Percentiles rank a stretch among this genome's conserved stretches.
These are phyloP conservation scores for Trichoderma reesei DNA, from an alignment of 495 filamentous ascomycete genomes.

Conservation along the genomic window DNA sequence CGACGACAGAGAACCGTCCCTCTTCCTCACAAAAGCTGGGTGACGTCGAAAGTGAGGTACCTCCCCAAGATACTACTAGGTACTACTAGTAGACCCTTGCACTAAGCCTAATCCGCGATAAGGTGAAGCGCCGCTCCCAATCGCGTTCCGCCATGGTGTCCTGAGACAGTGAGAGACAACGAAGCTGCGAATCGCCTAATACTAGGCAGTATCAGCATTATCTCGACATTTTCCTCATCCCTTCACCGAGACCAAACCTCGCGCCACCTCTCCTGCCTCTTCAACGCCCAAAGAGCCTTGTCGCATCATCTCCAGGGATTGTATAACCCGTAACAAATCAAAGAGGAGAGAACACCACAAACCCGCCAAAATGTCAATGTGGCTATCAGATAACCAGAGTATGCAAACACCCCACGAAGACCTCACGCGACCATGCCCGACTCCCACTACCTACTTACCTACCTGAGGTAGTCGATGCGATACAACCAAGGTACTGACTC, in stretches of 20 bases:
- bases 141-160: conserved; percentile 9
- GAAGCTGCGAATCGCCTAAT: not conserved
- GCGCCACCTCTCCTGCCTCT: not conserved
- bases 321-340: not conserved
- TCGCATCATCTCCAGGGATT: not conserved
- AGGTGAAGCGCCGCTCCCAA: not conserved
- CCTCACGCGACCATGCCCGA: not conserved
- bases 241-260: not conserved
- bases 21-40: not conserved
- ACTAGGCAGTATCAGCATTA: not conserved
- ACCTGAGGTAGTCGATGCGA: not conserved
- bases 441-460: too few relatives aligned
- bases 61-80: not conserved
- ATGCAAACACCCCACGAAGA: conserved; percentile 27
- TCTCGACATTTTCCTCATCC: not conserved
- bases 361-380: conserved; percentile 57
- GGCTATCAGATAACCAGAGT: conserved; percentile 96
- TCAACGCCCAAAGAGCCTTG: not conserved
- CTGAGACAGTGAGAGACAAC: not conserved
- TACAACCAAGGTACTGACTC: conserved; percentile 23
- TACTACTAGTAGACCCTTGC: too few relatives aligned
- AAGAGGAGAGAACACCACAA: not conserved
- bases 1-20: not conserved
- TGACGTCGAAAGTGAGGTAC: not conserved
- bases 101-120: conserved; percentile 5